Conservation (phyloP, 495 filamentous ascomycete species). For the Sordaria brevicollis region DNA sequence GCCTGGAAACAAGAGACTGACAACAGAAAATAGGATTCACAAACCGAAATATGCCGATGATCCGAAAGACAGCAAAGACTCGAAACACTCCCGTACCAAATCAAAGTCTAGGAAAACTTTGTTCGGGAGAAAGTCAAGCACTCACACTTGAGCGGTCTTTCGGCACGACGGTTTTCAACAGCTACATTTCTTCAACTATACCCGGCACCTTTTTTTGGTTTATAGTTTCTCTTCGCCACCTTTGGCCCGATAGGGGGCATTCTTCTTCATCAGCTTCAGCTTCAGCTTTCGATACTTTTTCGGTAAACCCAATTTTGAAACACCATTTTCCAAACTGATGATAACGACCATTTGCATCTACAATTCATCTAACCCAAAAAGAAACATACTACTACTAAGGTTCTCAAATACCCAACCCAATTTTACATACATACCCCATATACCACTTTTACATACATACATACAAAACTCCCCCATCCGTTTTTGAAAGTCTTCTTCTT, state of each 20-base stretch:
- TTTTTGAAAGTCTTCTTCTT: neutral
- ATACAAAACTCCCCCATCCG: neutral
- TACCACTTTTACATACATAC: no score
- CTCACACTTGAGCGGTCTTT: neutral
- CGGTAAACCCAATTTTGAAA: no score
- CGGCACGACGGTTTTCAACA: neutral
- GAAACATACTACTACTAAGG: neutral
- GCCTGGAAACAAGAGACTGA: neutral
- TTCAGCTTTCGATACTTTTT: no score
- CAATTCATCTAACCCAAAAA: no score
- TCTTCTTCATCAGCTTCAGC: no score
- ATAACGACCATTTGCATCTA: no score
- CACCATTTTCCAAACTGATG: no score
- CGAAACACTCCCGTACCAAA: slow-evolving; percentile 32
- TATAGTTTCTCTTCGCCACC: neutral
- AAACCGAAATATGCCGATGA: slow-evolving; percentile 82
- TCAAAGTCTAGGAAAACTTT: slow-evolving; percentile 34
- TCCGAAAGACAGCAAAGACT: slow-evolving; percentile 13
- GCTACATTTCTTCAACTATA: neutral
- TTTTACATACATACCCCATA: neutral
- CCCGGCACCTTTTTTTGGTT: neutral
- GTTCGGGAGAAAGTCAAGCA: slow-evolving; percentile 25
- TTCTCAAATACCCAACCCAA: neutral
- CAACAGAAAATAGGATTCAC: slow-evolving; percentile 59
- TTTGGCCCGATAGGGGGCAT: neutral